phyloP scores from a whole-genome alignment of 352 stramenopile species.

The Elongisporangium senticosum region DNA sequence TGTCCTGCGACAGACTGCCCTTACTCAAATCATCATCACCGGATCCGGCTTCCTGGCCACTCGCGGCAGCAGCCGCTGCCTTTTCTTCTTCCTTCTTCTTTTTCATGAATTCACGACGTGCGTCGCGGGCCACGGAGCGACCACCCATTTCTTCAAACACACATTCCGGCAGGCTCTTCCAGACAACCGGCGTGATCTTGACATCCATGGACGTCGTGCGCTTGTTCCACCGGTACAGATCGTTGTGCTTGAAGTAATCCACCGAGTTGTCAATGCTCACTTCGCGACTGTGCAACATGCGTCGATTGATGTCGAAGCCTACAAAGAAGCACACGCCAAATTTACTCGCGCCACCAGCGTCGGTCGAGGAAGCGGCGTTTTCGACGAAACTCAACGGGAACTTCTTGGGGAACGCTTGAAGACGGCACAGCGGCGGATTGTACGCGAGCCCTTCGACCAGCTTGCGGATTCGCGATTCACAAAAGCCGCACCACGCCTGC shows the following conservation, averaged over 20 bases:
- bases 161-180: constrained; percentile 78
- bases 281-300: constrained; percentile 69
- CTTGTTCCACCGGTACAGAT: constrained; percentile 88
- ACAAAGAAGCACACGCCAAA: constrained; percentile 83
- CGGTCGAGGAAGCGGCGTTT: neutral
- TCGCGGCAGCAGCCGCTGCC: constrained; percentile 34
- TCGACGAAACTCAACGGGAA: constrained; percentile 67
- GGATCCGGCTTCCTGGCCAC: constrained; percentile 28
- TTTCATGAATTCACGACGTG: constrained; percentile 72
- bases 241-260: constrained; percentile 87
- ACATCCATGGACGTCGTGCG: constrained; percentile 82
- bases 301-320: constrained; percentile 78
- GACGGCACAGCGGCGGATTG: constrained; percentile 67
- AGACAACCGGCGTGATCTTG: constrained; percentile 76
- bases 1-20: constrained; percentile 51
- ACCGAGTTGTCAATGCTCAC: constrained; percentile 84
- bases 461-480: constrained; percentile 90
- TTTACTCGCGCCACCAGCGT: constrained; percentile 29
- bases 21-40: constrained; percentile 44
- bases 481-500: constrained; percentile 92
- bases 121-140: constrained; percentile 39
- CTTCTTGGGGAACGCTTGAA: constrained; percentile 85
- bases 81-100: constrained; percentile 87
- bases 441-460: constrained; percentile 85
- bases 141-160: constrained; percentile 87